phyloP scores from a whole-genome alignment of 1,284 basidiomycete genomes.

The Fomitopsis schrenkii region DNA sequence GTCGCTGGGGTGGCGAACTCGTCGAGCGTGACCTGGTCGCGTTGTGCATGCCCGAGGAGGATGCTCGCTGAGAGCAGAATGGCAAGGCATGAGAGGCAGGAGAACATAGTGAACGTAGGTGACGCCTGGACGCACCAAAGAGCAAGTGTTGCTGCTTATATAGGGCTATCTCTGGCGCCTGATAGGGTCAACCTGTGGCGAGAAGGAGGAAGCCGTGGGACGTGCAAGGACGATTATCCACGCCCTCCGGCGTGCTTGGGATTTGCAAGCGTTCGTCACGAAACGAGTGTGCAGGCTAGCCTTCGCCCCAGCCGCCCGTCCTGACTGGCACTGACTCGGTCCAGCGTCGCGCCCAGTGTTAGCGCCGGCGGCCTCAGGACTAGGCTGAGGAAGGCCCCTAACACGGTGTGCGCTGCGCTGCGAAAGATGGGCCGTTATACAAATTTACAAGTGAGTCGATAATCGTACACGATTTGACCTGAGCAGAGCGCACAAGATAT shows the following conservation, averaged over 20 bases:
- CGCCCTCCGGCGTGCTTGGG: background rate
- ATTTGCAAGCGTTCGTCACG: background rate
- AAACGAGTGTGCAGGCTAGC: background rate
- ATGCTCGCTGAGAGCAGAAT: background rate
- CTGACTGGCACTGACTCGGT: background rate
- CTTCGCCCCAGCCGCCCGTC: background rate
- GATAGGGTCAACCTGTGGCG: background rate
- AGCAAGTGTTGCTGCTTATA: background rate
- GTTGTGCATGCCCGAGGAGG: constrained; percentile 3
- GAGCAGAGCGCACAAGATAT: background rate
- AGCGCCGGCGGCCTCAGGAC: too few species aligned
- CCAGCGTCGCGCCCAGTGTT: background rate
- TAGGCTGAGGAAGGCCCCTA: too few species aligned
- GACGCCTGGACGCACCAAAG: background rate
- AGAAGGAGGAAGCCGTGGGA: background rate
- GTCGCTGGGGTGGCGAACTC: background rate
- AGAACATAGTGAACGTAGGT: background rate
- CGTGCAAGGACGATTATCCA: background rate
- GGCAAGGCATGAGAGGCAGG: background rate
- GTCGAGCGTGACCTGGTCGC: constrained; percentile 9
- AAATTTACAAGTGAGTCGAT: background rate
- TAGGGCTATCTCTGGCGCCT: background rate
- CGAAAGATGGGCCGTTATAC: too few species aligned
- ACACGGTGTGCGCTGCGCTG: too few species aligned
- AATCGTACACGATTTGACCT: background rate